phyloP scores from a whole-genome alignment of 1,139 yeast species.

The Suhomyces wounanorum region DNA sequence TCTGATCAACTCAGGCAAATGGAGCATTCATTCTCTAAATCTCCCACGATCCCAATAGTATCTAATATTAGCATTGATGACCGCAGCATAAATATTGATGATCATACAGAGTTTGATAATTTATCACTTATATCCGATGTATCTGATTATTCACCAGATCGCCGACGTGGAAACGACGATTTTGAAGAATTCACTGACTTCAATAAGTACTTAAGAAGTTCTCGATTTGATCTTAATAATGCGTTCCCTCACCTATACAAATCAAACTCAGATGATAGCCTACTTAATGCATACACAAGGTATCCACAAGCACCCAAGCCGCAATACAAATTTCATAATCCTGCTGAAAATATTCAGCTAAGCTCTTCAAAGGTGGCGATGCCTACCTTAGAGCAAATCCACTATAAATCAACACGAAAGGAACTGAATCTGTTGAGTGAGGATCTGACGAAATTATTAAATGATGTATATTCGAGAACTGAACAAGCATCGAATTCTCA shows the following conservation, averaged over 20 bases:
- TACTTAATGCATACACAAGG: constrained; percentile 16
- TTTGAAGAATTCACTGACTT: constrained; percentile 31
- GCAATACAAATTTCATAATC: constrained; percentile 39
- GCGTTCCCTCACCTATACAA: constrained; percentile 37
- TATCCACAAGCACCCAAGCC: constrained; percentile 6
- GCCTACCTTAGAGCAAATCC: constrained; percentile 36
- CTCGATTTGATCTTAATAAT: constrained; percentile 33
- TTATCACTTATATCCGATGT: constrained; percentile 30
- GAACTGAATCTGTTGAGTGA: neutral
- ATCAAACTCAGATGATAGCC: constrained; percentile 30
- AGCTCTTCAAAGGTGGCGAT: constrained; percentile 22
- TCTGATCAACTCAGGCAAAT: constrained; percentile 1
- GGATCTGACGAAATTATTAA: constrained; percentile 20
- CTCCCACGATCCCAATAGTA: constrained; percentile 9
- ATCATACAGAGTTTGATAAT: constrained; percentile 22
- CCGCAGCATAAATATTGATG: constrained; percentile 12
- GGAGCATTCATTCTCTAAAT: constrained; percentile 6
- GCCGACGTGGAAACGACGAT: constrained; percentile 10
- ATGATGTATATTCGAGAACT: constrained; percentile 22
- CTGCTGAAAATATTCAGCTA: constrained; percentile 32
- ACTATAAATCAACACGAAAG: constrained; percentile 15
- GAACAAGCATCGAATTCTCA: constrained; percentile 8
- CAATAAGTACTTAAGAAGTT: constrained; percentile 37
- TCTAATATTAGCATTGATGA: constrained; percentile 4
- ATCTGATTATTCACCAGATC: constrained; percentile 27